Evolutionary conservation across 257 asterid genomes (phyloP).

Genomic region (Jasminum sambac): DNA sequence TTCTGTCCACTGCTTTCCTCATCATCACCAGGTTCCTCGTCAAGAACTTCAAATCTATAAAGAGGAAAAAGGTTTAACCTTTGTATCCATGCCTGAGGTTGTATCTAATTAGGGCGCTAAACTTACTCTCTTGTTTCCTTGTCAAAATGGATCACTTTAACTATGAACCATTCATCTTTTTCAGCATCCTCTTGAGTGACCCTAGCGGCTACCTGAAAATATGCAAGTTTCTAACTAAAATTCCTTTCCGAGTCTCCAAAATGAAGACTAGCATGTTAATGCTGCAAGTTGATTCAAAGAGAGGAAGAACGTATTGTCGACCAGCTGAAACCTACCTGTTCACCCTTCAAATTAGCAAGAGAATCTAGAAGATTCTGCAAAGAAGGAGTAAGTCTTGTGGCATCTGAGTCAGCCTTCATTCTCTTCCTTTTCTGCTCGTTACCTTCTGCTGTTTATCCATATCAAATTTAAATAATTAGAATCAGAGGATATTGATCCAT

Average conservation of each 20-base stretch:
- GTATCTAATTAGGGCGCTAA: constrained; percentile 9
- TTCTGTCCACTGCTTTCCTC: constrained; percentile 94
- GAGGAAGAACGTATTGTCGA: not conserved
- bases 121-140: constrained; percentile 88
- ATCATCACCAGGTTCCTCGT: constrained; percentile 97
- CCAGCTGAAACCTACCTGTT: constrained; percentile 61
- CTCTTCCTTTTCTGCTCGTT: constrained; percentile 86
- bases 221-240: constrained; percentile 17
- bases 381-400: constrained; percentile 59
- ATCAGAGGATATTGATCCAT: not conserved
- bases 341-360: constrained; percentile 87
- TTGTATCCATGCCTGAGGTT: not conserved
- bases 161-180: constrained; percentile 96
- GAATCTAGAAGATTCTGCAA: constrained; percentile 71
- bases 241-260: not conserved
- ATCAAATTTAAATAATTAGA: constrained; percentile 27
- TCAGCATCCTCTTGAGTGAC: constrained; percentile 82
- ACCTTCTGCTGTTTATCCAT: constrained; percentile 58
- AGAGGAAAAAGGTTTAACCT: not conserved
- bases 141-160: constrained; percentile 93
- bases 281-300: constrained; percentile 2
- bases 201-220: constrained; percentile 87
- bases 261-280: constrained; percentile 7
- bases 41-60: constrained; percentile 86
- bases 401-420: constrained; percentile 78